phyloP scores from a whole-genome alignment of 257 asterid species.

The Coffea canephora region DNA sequence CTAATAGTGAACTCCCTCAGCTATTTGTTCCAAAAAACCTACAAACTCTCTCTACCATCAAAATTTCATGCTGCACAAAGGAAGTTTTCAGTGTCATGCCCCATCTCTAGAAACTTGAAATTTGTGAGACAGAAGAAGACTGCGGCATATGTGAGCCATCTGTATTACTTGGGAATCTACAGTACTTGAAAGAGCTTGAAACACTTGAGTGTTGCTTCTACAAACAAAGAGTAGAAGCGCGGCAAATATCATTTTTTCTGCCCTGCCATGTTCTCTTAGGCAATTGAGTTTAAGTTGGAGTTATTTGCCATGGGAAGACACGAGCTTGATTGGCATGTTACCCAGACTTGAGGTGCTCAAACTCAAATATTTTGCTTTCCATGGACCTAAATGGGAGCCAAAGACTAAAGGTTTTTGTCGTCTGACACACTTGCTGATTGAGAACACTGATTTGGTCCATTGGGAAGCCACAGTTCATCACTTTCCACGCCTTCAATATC shows the following conservation, averaged over 20 bases:
- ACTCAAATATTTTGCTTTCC: neutral
- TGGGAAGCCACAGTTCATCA: neutral
- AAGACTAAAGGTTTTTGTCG: neutral
- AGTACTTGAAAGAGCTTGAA: too few relatives aligned
- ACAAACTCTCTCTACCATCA: too few relatives aligned
- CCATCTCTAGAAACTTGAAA: too few relatives aligned
- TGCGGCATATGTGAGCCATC: too few relatives aligned
- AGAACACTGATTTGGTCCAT: conserved; percentile 3
- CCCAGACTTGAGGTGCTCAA: conserved; percentile 6
- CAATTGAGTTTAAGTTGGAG: neutral
- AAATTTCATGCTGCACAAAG: too few relatives aligned
- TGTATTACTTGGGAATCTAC: too few relatives aligned
- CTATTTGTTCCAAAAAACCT: too few relatives aligned
- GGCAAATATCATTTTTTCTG: neutral
- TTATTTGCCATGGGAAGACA: neutral
- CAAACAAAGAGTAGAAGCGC: too few relatives aligned
- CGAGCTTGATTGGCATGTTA: neutral
- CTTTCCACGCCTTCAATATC: neutral
- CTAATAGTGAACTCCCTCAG: neutral
- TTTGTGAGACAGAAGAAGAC: too few relatives aligned
- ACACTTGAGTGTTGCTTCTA: too few relatives aligned
- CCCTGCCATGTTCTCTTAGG: neutral
- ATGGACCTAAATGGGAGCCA: conserved; percentile 2
- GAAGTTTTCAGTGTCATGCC: too few relatives aligned
- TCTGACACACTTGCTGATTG: conserved; percentile 6